Evolutionary conservation across 1,284 basidiomycete genomes (phyloP).

Genomic region (Cryptococcus maquisensis): DNA sequence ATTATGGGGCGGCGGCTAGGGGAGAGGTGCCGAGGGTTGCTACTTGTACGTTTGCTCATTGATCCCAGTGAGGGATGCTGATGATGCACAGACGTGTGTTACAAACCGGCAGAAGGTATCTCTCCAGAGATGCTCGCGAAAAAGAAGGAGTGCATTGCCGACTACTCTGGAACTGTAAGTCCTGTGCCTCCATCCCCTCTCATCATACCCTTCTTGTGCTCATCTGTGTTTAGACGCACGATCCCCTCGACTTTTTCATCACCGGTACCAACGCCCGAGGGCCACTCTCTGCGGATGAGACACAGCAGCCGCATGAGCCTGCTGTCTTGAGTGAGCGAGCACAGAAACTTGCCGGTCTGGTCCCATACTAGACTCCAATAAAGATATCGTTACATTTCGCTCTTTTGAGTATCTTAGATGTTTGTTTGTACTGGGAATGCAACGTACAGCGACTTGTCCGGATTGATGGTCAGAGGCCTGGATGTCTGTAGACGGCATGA

Average conservation of each 20-base stretch:
- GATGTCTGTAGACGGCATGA: too few species aligned
- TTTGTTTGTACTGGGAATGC: too few species aligned
- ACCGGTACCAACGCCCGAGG: slow-evolving; percentile 23
- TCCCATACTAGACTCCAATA: slow-evolving; percentile 11
- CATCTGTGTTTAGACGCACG: slow-evolving; percentile 20
- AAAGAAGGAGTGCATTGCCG: slow-evolving; percentile 20
- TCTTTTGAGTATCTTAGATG: too few species aligned
- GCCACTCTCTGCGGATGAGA: slow-evolving; percentile 24
- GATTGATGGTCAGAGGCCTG: too few species aligned
- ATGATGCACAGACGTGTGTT: slow-evolving; percentile 33
- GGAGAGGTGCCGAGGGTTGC: slow-evolving; percentile 31
- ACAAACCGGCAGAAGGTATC: slow-evolving; percentile 36
- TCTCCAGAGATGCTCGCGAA: slow-evolving; percentile 18
- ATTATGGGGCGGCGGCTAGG: slow-evolving; percentile 15
- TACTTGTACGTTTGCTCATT: slow-evolving; percentile 25
- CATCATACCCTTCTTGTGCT: neutral
- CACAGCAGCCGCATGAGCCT: slow-evolving; percentile 7
- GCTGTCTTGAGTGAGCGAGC: slow-evolving; percentile 11
- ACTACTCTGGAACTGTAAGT: slow-evolving; percentile 25
- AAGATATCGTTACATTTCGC: too few species aligned
- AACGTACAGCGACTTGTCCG: too few species aligned
- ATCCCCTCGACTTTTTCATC: slow-evolving; percentile 34
- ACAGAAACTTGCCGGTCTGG: slow-evolving; percentile 11
- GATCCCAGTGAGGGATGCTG: neutral
- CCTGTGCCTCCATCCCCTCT: too few species aligned